Base-by-base conservation (phyloP, 164 flowering plant genomes). In the Aristolochia contorta region DNA sequence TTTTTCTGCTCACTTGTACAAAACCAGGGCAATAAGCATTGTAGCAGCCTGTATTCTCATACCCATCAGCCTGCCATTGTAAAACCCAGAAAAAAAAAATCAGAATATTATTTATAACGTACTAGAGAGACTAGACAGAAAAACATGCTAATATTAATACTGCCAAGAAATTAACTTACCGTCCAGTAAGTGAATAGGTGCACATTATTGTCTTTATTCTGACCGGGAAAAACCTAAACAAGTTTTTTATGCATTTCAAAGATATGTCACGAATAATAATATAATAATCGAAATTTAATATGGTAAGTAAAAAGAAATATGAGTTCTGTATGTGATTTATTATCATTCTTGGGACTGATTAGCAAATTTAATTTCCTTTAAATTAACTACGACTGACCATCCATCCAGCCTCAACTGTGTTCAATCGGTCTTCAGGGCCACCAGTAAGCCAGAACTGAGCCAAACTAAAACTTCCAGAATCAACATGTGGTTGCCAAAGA, bases 361-460 rank as follows among this genome's bases (percentile, higher is more conserved):
- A 21, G n/a, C n/a, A 56, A 3, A 37, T 16, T 13, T 22, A 47
- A 16, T 50, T 33, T n/a, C n/a, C n/a, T n/a, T n/a, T n/a, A n/a
- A n/a, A n/a, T n/a, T n/a, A n/a, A 13, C 6, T 13, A 32, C 12
- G 9, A 57, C 76, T 65, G 65, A 73, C 79, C 32, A 46, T 37
- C 74, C 72, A 72, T 15, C 77, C 79, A n/a, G 61, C 79, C 27
- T 67, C 67, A 12, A 76, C 37, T 33, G 55, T 37, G 58, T 69
- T 66, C 12, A 32, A 12, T n/a, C 24, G 47, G 0, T 13, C 49
- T 0, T 8, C 33, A 1, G 3, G 20, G 13, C 73, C 70, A 30
- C 61, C 30, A 4, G 33, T 4, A 62, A 74, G n/a, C 58, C 65
- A 65, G 5, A 71, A 37, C 47, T 66, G 72, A 5, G 75, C 56